Percentiles rank a stretch among this genome's conserved stretches.
Evolutionary conservation across 2,329 filamentous ascomycete genomes (phyloP).

Genomic region (Phialophora tarda): DNA sequence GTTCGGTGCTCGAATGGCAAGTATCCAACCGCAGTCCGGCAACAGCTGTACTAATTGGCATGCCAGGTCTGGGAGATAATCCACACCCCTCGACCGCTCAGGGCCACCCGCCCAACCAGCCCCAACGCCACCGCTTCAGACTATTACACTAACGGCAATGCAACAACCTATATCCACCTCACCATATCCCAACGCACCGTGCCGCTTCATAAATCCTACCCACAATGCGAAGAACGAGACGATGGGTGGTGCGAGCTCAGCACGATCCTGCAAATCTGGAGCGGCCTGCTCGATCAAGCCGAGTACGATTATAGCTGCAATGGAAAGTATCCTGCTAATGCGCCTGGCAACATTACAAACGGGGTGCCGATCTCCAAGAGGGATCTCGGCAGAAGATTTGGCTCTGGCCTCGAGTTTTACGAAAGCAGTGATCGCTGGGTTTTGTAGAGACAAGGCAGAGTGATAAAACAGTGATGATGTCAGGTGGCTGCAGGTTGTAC

Average conservation of each 20-base stretch:
- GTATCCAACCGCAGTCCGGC: background rate
- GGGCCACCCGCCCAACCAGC: constrained; percentile 55
- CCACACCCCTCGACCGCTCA: constrained; percentile 67
- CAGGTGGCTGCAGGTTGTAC: background rate
- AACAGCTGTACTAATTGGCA: constrained; percentile 4
- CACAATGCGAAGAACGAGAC: constrained; percentile 67
- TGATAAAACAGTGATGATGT: background rate
- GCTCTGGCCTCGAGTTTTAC: constrained; percentile 19
- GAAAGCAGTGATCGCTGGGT: constrained; percentile 22
- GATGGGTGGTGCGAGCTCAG: constrained; percentile 80
- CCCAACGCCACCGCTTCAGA: constrained; percentile 32
- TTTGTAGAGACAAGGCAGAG: background rate
- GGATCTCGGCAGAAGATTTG: constrained; percentile 4
- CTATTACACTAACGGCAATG: constrained; percentile 58
- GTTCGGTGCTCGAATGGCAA: constrained; percentile 69
- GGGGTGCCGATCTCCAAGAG: constrained; percentile 38
- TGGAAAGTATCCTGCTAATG: constrained; percentile 48
- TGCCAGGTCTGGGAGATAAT: constrained; percentile 70
- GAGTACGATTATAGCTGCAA: constrained; percentile 71
- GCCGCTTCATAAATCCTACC: constrained; percentile 69
- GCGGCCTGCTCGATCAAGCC: constrained; percentile 63
- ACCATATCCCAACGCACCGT: constrained; percentile 75
- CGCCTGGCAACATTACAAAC: constrained; percentile 41
- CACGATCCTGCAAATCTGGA: constrained; percentile 69
- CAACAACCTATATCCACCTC: constrained; percentile 75